Base-by-base conservation (phyloP, 331 rosid species). In the Malus hybrid region DNA sequence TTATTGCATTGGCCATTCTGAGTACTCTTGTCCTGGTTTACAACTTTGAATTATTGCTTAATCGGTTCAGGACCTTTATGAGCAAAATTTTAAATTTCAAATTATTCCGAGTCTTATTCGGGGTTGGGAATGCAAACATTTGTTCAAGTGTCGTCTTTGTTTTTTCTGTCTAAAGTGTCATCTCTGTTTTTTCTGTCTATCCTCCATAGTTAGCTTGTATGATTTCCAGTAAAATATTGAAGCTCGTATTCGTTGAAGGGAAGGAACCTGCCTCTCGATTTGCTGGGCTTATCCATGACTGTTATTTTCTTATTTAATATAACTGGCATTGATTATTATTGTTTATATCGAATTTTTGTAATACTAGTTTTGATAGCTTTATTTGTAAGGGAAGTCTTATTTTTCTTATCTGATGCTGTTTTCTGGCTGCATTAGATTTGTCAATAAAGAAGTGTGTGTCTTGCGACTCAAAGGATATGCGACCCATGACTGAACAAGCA, bases 371-470 rank as follows among this genome's bases (percentile, higher is more conserved):
- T 77, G 16, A 67, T 32, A 57, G 59, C 8, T 22, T 57, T 24
- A 15, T 42, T 69, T 33, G 36, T 61, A 55, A 39, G 22, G 12
- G 19, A 61, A 48, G 7, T 69, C 32, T 31, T 52, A 22, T 27
- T 75, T 20, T 71, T 57, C 18, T 20, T 9, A 61, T 27, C 10
- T 52, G 62, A 73, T 5, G 31, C 48, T 73, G 33, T 64, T 19
- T 22, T 18, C 39, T 70, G 61, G 31, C 46, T 46, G 28, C 79
- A 56, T 57, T 72, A 93, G 98, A 88, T 84, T 76, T 93, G 76
- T 76, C 90, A 50, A 65, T 61, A 42, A 85, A 87, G 77, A 89
- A 88, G 73, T 93, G 98, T 54, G 93, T 86, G 46, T 93, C 97
- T 10, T 93, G 98, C 83, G 61, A 76, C 60, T 27, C 87, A 18